phyloP scores from a whole-genome alignment of 2,329 filamentous ascomycete genomes.

The Arthroderma sp. region DNA sequence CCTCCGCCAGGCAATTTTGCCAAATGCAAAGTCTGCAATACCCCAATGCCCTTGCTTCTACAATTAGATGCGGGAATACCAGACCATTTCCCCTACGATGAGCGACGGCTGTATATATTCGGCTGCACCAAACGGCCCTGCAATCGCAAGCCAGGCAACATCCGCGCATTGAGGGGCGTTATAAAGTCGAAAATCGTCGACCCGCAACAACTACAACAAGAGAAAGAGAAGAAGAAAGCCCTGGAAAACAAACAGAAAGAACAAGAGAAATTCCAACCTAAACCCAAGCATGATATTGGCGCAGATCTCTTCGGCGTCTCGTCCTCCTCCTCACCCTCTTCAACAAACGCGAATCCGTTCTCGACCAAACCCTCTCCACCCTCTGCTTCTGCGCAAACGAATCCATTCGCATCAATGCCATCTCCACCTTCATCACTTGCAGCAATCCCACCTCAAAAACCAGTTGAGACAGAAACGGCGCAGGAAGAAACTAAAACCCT shows the following conservation, averaged over 20 bases:
- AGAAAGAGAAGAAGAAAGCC: slow-evolving; percentile 13
- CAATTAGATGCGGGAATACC: slow-evolving; percentile 87
- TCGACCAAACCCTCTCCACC: slow-evolving; percentile 27
- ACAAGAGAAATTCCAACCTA: slow-evolving; percentile 4
- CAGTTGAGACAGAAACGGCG: slow-evolving; percentile 16
- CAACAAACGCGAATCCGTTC: slow-evolving; percentile 42
- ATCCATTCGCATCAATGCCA: slow-evolving; percentile 47
- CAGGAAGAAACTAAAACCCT: slow-evolving; percentile 42
- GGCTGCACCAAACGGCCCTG: slow-evolving; percentile 67
- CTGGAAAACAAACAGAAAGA: slow-evolving; percentile 11
- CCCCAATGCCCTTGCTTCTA: slow-evolving; percentile 68
- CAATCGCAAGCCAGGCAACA: slow-evolving; percentile 66
- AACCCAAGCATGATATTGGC: slow-evolving; percentile 28
- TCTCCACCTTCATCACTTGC: slow-evolving; percentile 27
- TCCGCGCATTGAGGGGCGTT: slow-evolving; percentile 61
- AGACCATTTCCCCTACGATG: slow-evolving; percentile 72
- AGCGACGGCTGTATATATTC: slow-evolving; percentile 78
- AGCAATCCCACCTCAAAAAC: slow-evolving; percentile 31
- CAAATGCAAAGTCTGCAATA: slow-evolving; percentile 77
- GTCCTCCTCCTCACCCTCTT: slow-evolving; percentile 22
- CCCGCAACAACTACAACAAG: slow-evolving; percentile 13
- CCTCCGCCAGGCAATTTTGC: slow-evolving; percentile 64
- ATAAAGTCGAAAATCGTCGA: slow-evolving; percentile 33
- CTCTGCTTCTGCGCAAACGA: slow-evolving; percentile 29
- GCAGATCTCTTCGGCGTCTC: slow-evolving; percentile 51